These are phyloP conservation scores for Chlorella sorokiniana DNA, from an alignment of 139 green algal species.

Conservation along the genomic window DNA sequence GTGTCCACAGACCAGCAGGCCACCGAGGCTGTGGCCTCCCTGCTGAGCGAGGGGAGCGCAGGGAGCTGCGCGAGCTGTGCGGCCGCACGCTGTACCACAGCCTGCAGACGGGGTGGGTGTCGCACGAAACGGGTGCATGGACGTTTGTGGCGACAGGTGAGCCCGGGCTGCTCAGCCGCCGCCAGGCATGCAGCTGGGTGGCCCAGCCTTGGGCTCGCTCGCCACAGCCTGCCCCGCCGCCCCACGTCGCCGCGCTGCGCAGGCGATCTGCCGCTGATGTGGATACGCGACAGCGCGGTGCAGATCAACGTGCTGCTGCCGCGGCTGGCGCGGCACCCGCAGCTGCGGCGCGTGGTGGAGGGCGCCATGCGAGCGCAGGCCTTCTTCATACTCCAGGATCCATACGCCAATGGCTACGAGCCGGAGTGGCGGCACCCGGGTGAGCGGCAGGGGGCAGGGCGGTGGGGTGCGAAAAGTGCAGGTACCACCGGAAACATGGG, in stretches of 20 bases:
- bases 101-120: constrained; percentile 33
- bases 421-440: constrained; percentile 40
- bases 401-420: constrained; percentile 65
- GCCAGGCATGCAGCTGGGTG: neutral
- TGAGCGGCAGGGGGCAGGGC: too few species aligned
- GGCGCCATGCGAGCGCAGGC: constrained; percentile 48
- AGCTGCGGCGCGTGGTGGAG: constrained; percentile 49
- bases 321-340: constrained; percentile 40
- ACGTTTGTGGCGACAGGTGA: constrained; percentile 25
- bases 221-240: neutral
- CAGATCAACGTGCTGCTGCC: constrained; percentile 64
- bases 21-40: neutral
- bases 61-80: constrained; percentile 47
- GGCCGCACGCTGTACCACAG: constrained; percentile 60
- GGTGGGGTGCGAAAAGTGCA: neutral
- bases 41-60: constrained; percentile 7
- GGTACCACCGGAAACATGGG: too few species aligned
- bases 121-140: constrained; percentile 10
- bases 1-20: neutral
- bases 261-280: constrained; percentile 64
- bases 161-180: neutral
- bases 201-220: neutral
- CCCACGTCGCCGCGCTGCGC: neutral
- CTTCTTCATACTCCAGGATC: constrained; percentile 65
- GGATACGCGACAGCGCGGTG: constrained; percentile 59